These are phyloP conservation scores for Clausena lansium DNA, from an alignment of 345 rosid genomes.

Conservation along the genomic window DNA sequence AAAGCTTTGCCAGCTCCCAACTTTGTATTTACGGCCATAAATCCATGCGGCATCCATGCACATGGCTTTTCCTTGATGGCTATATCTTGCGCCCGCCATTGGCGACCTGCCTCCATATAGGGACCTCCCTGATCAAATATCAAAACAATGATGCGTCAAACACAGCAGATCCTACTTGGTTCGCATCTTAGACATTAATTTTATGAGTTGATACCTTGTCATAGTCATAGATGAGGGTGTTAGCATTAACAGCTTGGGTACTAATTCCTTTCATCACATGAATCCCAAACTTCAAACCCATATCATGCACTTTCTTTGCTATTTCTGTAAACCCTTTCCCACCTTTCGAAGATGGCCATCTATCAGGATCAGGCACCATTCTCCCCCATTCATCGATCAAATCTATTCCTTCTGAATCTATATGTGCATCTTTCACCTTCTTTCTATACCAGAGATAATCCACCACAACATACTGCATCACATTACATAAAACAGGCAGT, in stretches of 20 bases:
- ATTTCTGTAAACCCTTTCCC: constrained; percentile 77
- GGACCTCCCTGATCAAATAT: constrained; percentile 52
- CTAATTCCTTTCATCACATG: constrained; percentile 91
- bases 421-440: constrained; percentile 64
- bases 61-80: constrained; percentile 80
- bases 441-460: constrained; percentile 91
- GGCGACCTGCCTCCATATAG: constrained; percentile 47
- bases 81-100: constrained; percentile 78
- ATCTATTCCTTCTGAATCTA: constrained; percentile 72
- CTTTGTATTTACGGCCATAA: constrained; percentile 75
- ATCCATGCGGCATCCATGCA: constrained; percentile 86
- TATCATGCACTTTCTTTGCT: constrained; percentile 61
- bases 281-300: constrained; percentile 90
- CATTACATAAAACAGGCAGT: neutral
- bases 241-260: constrained; percentile 74
- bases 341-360: constrained; percentile 85
- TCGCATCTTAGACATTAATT: neutral
- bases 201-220: constrained; percentile 36
- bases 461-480: constrained; percentile 72
- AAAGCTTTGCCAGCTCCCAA: constrained; percentile 77
- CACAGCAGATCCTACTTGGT: neutral
- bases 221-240: constrained; percentile 64
- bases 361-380: constrained; percentile 65
- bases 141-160: neutral
- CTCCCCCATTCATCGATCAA: constrained; percentile 94